A percentile compares a stretch with the other conserved stretches of the same genome.
Conservation (phyloP, 352 stramenopile genomes). For the Phytophthora aleatoria region DNA sequence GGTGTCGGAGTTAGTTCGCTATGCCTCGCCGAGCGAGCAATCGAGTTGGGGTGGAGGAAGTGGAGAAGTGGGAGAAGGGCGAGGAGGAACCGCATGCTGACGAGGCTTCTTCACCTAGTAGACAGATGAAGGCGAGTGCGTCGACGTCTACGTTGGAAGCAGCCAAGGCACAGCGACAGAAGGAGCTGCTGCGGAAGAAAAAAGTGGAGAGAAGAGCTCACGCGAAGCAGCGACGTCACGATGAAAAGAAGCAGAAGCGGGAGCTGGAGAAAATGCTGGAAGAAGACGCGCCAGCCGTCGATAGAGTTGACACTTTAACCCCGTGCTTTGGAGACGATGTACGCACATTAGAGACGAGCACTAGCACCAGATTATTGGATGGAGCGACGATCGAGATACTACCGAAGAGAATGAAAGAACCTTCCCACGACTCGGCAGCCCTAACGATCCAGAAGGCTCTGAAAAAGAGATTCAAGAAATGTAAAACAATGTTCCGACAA, state of each 20-base stretch:
- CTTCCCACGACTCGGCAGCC: constrained; percentile 32
- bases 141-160: constrained; percentile 22
- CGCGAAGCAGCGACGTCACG: constrained; percentile 35
- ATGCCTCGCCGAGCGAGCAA: constrained; percentile 34
- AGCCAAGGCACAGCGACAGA: constrained; percentile 40
- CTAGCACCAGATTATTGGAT: neutral
- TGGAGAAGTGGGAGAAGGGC: constrained; percentile 8
- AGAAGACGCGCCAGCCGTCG: constrained; percentile 15
- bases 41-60: constrained; percentile 30
- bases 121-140: constrained; percentile 6
- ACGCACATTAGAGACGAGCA: neutral
- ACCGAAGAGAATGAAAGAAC: constrained; percentile 20
- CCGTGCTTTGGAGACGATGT: neutral
- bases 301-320: neutral
- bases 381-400: constrained; percentile 6
- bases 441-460: constrained; percentile 53
- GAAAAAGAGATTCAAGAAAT: constrained; percentile 48
- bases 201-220: constrained; percentile 52
- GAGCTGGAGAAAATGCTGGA: constrained; percentile 17
- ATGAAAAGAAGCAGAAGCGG: constrained; percentile 27
- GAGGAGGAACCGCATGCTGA: constrained; percentile 26
- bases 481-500: constrained; percentile 49
- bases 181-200: constrained; percentile 56
- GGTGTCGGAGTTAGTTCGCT: too few species aligned
- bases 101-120: constrained; percentile 2